Percentiles rank a stretch among this genome's conserved stretches.
Evolutionary conservation across 257 asterid genomes (phyloP).

Genomic region (Solanum tarijense): DNA sequence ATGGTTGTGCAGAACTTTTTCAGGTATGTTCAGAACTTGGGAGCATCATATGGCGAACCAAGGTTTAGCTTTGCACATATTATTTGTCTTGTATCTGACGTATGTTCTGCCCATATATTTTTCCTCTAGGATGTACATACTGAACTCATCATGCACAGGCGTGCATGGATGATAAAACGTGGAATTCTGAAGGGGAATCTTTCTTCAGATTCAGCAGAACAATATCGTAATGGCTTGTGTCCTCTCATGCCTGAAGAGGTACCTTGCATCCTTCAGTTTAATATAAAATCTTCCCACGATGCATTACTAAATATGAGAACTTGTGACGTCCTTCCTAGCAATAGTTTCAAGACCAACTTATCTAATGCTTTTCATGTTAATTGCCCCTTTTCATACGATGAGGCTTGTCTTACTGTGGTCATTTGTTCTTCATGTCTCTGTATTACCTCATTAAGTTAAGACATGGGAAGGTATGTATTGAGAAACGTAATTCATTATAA

Average conservation of each 20-base stretch:
- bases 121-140: conserved; percentile 88
- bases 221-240: conserved; percentile 64
- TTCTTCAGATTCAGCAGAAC: conserved; percentile 65
- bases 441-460: not conserved
- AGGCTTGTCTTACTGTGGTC: not conserved
- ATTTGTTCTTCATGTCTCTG: not conserved
- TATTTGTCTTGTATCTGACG: conserved; percentile 4
- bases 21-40: conserved; percentile 44
- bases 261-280: conserved; percentile 5
- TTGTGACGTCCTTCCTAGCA: not conserved
- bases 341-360: not conserved
- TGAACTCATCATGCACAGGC: conserved; percentile 90
- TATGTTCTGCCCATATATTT: conserved; percentile 2
- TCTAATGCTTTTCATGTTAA: not conserved
- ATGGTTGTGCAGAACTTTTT: conserved; percentile 98
- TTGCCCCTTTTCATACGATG: not conserved
- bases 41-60: not conserved
- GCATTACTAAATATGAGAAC: not conserved
- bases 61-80: not conserved
- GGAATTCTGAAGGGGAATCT: conserved; percentile 80
- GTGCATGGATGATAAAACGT: conserved; percentile 90
- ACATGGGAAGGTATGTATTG: not conserved
- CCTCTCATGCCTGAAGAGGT: conserved; percentile 99
- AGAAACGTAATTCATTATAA: not conserved
- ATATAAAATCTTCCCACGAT: not conserved